Base-by-base conservation (phyloP, 495 filamentous ascomycete genomes). In the Cairneyella variabilis region DNA sequence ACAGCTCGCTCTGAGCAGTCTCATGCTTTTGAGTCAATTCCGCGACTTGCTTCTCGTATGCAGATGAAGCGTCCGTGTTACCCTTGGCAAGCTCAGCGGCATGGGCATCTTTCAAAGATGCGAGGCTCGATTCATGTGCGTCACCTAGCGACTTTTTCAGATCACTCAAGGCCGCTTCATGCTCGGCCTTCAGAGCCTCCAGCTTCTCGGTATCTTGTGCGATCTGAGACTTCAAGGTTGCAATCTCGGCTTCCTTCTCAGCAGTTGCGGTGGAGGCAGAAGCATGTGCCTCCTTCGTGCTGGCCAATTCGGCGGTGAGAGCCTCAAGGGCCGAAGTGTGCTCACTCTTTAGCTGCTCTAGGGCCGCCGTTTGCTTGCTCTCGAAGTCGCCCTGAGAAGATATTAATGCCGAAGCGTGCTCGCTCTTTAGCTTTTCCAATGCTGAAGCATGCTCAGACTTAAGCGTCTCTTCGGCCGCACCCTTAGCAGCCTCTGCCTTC, bases 141-240 rank as follows among this genome's bases (percentile, higher is more conserved):
- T 66, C 62, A 61, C 71, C 73, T 26, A 81, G 57, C 20, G 60
- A 64, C 30, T 74, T 69, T 10, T 77, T 55, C 1, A 76, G 66
- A 14, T 70, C 67, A 36, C 58, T 61, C n/a, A 74, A 61, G 16
- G 73, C 69, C 56, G 71, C 62, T 47, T 57, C 56, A 17, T 51
- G 64, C 51, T 58, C 57, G 5, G 34, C 39, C 7, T 56, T 51
- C 30, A 58, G 22, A 17, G 42, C 45, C 21, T 62, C 48, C 12
- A 61, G 20, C 27, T 51, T 44, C 12, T 30, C 70, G 47, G 72
- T 61, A 7, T 69, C 74, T 8, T 72, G 42, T 38, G 57, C 53
- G 38, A 73, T 59, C 40, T 73, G 64, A 20, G 65, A 59, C 50
- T 68, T 73, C 36, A 73, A 40, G n/a, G 63, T 61, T 23, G 71